A percentile compares a stretch with the other conserved stretches of the same genome.
Conservation (phyloP, 2,329 filamentous ascomycete species). For the Xylariaceae sp. region DNA sequence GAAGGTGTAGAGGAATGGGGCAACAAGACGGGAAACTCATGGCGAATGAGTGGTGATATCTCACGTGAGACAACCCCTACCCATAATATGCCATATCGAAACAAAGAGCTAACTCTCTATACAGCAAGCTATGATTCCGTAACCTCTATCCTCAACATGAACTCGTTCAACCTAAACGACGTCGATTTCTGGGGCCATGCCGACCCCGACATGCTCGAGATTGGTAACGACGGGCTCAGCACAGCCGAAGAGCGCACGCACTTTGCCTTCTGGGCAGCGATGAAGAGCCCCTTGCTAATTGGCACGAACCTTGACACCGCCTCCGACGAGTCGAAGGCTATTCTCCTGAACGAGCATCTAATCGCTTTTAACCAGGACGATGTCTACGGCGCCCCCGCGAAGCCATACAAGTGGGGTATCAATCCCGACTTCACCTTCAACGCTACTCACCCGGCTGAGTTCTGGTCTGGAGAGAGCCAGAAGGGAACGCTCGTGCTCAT, state of each 20-base stretch:
- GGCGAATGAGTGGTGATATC: conserved; percentile 43
- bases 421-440: conserved; percentile 48
- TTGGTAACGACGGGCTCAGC: conserved; percentile 46
- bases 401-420: conserved; percentile 44
- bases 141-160: conserved; percentile 42
- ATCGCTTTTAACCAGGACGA: conserved; percentile 44
- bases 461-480: conserved; percentile 41
- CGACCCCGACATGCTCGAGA: conserved; percentile 47
- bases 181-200: conserved; percentile 46
- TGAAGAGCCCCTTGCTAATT: conserved; percentile 48
- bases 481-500: conserved; percentile 43
- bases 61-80: conserved; percentile 7
- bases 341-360: conserved; percentile 40
- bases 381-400: conserved; percentile 37
- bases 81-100: neutral
- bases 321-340: conserved; percentile 32
- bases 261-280: conserved; percentile 47
- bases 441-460: conserved; percentile 43
- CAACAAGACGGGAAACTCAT: conserved; percentile 42
- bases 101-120: neutral
- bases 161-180: conserved; percentile 41
- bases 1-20: conserved; percentile 48
- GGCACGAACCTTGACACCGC: conserved; percentile 39
- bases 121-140: conserved; percentile 17
- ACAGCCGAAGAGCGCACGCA: conserved; percentile 43